Percentiles rank a stretch among this genome's conserved stretches.
These are phyloP conservation scores for Kwoniella dendrophila DNA, from an alignment of 768 basidiomycete genomes.

Conservation along the genomic window DNA sequence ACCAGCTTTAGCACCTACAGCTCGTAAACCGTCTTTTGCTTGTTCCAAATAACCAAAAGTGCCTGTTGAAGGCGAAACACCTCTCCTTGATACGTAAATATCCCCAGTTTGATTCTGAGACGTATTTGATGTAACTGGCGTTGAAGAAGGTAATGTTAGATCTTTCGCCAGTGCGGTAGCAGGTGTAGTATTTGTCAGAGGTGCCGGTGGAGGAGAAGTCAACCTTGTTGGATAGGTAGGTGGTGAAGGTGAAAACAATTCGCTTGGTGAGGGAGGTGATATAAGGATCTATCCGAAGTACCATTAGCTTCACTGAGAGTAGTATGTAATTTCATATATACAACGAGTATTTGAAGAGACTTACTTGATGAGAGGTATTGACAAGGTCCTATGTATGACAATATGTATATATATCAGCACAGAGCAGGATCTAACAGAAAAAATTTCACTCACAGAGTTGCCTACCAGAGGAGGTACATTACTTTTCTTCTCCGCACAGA, in stretches of 20 bases:
- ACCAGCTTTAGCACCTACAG: slow-evolving; percentile 45
- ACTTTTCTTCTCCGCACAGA: slow-evolving; percentile 37
- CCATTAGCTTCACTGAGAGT: background rate
- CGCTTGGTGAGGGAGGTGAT: slow-evolving; percentile 44
- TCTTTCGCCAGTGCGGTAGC: slow-evolving; percentile 21
- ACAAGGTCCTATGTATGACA: slow-evolving; percentile 22
- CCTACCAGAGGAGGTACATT: slow-evolving; percentile 38
- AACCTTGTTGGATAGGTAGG: slow-evolving; percentile 28
- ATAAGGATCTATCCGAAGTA: slow-evolving; percentile 35
- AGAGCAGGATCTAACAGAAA: background rate
- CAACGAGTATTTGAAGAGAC: background rate
- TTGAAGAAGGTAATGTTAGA: background rate
- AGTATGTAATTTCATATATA: background rate
- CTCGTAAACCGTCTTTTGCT: slow-evolving; percentile 49
- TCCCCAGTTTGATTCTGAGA: background rate
- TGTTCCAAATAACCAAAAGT: slow-evolving; percentile 49
- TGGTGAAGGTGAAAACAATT: slow-evolving; percentile 45
- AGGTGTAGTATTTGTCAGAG: slow-evolving; percentile 19
- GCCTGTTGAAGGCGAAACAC: slow-evolving; percentile 24
- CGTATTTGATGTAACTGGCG: slow-evolving; percentile 2
- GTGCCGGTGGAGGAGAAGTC: slow-evolving; percentile 34
- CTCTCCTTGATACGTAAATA: slow-evolving; percentile 14
- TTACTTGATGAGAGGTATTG: slow-evolving; percentile 32
- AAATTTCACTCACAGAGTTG: slow-evolving; percentile 16
- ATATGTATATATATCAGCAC: background rate